Base-by-base conservation (phyloP, 2,329 filamentous ascomycete genomes). In the Colletotrichum liaoningense region DNA sequence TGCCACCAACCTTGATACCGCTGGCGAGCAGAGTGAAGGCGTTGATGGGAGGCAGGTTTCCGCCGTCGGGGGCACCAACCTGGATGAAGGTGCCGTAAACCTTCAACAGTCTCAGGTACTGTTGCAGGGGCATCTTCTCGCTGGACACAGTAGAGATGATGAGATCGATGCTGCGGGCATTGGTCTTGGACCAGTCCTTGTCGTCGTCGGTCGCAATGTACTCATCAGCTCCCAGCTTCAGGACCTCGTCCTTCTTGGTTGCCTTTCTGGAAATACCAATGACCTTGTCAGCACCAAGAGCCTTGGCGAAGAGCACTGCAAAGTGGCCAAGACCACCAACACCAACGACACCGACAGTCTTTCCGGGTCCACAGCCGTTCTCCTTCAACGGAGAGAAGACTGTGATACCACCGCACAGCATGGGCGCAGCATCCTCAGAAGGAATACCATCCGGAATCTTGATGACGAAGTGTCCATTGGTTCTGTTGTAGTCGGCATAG, bases 391-490 rank as follows among this genome's bases (percentile, higher is more conserved):
- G 93, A 11, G 87, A 85, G 79, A 87, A 95, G 6, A 92, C 85
- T 0, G 93, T 95, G 38, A 94, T 87, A 12, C 93, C 93, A 28
- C 88, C 93, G 78, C 93, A 94, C 35, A 94, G 85, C 88, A 94
- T 90, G 3, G 93, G 92, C 24, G 92, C 86, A 2, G 85, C 84
- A 55, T 82, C 74, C 62, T 84, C 85, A 0, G 81, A 82, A 1
- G 79, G 75, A 5, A 88, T 69, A 4, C 79, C 80, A 3, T 85
- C 82, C 7, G 85, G 86, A 57, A 88, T 86, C 75, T 84, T 84
- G 75, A 88, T 75, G 22, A 84, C 84, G 69, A 93, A 94, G 71
- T 80, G 80, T 22, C 78, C 79, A 9, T 79, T 78, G 35, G 77
- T 78, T 14, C 82, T 79, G 67, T 83, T 80, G 66, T 83, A 83